Base-by-base conservation (phyloP, 179 eudicot genomes). In the Nepenthes alata region DNA sequence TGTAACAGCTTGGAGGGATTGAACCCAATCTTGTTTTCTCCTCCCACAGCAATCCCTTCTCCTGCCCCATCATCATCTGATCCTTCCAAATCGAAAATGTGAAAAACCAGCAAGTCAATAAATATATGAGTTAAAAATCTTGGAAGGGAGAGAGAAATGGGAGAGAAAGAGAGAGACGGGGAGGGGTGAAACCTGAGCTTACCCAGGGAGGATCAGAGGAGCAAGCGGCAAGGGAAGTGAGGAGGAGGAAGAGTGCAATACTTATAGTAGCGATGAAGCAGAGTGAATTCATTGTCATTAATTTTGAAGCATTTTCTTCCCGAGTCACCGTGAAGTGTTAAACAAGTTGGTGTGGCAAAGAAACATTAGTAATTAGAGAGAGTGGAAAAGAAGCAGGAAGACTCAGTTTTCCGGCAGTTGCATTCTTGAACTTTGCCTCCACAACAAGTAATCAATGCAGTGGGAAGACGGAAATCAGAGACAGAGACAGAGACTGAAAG, bases 1-100 rank as follows among this genome's bases (percentile, higher is more conserved):
- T 87, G 87, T 86, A 82, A 58, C 98, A 93, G 62, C 93, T 93
- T n/a, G 98, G 98, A 39, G 98, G 98, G 39, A 74, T 86, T 53
- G 98, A 93, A 3, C 98, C 96, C 59, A 93, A 49, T 59, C 95
- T 86, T 49, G 88, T 76, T 67, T 89, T 86, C 65, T 77, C 95
- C 67, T 79, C 95, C 58, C 57, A 55, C 63, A 81, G 59, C 55
- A 76, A 68, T 3, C 63, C 87, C 97, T 84, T 61, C 55, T 11
- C 15, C 53, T 50, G 12, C 53, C 5, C 4, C 53, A 8, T 2
- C n/a, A 50, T 50, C 53, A 11, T 11, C 53, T 11, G 13, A 11
- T 11, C 8, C 4, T 3, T 11, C 4, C n/a, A 50, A 11, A 11
- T 13, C 53, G 11, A 6, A 6, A 8, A 47, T 47, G 8, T 47